phyloP scores from a whole-genome alignment of 805 yeast species.

The Cyberlindnera meyerae region DNA sequence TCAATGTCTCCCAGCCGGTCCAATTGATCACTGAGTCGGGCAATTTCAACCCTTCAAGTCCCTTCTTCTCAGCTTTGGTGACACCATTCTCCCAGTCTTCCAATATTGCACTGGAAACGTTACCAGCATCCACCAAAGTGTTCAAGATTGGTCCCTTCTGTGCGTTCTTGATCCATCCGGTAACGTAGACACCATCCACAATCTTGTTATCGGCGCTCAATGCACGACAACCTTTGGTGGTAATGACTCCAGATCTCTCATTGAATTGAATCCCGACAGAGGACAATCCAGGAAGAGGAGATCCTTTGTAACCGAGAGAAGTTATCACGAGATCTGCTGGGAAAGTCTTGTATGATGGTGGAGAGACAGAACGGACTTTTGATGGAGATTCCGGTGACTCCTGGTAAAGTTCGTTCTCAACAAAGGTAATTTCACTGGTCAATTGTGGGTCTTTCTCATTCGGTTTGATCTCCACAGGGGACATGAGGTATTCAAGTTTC shows the following conservation, averaged over 20 bases:
- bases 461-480: slow-evolving; percentile 51
- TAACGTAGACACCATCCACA: slow-evolving; percentile 56
- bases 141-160: slow-evolving; percentile 88
- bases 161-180: slow-evolving; percentile 90
- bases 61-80: slow-evolving; percentile 1
- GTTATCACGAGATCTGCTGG: slow-evolving; percentile 65
- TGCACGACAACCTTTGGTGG: slow-evolving; percentile 43
- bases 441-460: slow-evolving; percentile 28
- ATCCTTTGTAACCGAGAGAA: slow-evolving; percentile 79
- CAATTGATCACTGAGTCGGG: slow-evolving; percentile 43
- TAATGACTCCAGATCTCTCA: slow-evolving; percentile 36
- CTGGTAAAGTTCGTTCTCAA: slow-evolving; percentile 39
- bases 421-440: slow-evolving; percentile 42
- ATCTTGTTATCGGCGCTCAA: slow-evolving; percentile 22
- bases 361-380: slow-evolving; percentile 23
- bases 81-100: slow-evolving; percentile 43
- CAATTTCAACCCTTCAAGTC: slow-evolving; percentile 21
- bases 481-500: slow-evolving; percentile 63
- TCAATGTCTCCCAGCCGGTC: slow-evolving; percentile 62
- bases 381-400: slow-evolving; percentile 28
- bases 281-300: slow-evolving; percentile 49
- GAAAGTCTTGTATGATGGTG: slow-evolving; percentile 23
- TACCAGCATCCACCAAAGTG: slow-evolving; percentile 80
- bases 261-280: slow-evolving; percentile 48
- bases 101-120: slow-evolving; percentile 61